Base-by-base conservation (phyloP, 106 monocot species). In the Platanthera guangdongensis region DNA sequence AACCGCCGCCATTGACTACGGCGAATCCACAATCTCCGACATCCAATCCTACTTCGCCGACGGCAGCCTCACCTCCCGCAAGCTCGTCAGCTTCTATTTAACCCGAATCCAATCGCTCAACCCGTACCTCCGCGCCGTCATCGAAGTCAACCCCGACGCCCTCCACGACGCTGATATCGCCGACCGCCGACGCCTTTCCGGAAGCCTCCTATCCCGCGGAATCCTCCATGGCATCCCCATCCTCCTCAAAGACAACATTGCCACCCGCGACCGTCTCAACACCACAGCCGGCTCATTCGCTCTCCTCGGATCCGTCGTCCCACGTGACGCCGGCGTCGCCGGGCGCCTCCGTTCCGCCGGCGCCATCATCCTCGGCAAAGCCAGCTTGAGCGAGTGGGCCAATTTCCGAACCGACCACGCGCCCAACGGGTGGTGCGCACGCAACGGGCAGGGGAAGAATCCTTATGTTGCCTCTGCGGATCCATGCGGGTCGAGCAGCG, bases 401-500 rank as follows among this genome's bases (percentile, higher is more conserved):
- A 3, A 81, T 48, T 87, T 87, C 75, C 83, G 92, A 6, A 73
- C 81, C 32, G 0, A 15, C 50, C 0, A 19, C 9, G 78, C 76
- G 3, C 87, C 89, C 10, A 68, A 16, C 54, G 92, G 89, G 0
- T 92, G 92, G 89, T 72, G 83, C 75, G 87, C 87, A 3, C 89
- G 92, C 15, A 76, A 81, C 13, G 87, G 92, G 11, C 85, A 89
- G 74, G 87, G 87, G 6, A 83, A 45, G 77, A 88, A 88, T 3
- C 25, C 77, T 19, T 63, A 8, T 47, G 74, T 60, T 53, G 57
- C 81, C 14, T 80, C 87, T 2, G 89, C 79, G 7, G 76, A 77
- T 16, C 85, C 94, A 2, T 95, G 89, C 64, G 87, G 89, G 14
- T 95, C 94, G 9, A 95, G 91, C 84, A 95, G 84, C 53, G 94